Base-by-base conservation (phyloP, 345 rosid genomes). In the Fremontodendron californicum region DNA sequence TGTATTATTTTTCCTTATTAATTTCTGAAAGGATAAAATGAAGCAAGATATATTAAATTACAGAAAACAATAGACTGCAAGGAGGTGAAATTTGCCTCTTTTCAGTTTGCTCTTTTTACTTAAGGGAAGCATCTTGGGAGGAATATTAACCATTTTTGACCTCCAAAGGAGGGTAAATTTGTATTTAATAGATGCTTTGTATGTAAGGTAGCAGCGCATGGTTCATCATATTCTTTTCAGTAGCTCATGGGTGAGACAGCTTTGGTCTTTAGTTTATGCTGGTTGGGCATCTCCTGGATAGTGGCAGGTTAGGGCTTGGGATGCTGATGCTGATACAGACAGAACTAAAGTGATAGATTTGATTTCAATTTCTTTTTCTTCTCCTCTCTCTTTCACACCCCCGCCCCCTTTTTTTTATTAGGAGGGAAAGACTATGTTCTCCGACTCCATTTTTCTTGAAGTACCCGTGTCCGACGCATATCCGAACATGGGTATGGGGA, bases 21-120 rank as follows among this genome's bases (percentile, higher is more conserved):
- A 25, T 73, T 73, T 73, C n/a, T 16, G 23, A 40, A 72, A 73
- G 42, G 19, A 72, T 54, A 54, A 31, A 72, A 52, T 27, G 62
- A n/a, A 72, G 46, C 43, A 15, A 49, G 5, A 68, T 29, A 70
- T n/a, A 25, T 71, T 19, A 29, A 71, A 31, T 18, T 49, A 18
- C 4, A 0, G 16, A 49, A 42, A 49, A 49, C 60, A 48, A 31
- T 71, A 29, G 39, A 31, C 55, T 31, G 25, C 42, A 27, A 69
- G 25, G 12, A 8, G 39, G 74, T 48, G 55, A 46, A 70, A 15
- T 25, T 70, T 70, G 21, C 16, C 37, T 25, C 54, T 68, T 43
- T 48, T 46, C 40, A n/a, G 19, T 66, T 66, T 42, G 12, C 21
- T 43, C 12, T 15, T 68, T 68, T 43, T 6, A 23, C 52, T 42